Conservation (phyloP, 768 basidiomycete genomes). For the Boletus rubropictus region DNA sequence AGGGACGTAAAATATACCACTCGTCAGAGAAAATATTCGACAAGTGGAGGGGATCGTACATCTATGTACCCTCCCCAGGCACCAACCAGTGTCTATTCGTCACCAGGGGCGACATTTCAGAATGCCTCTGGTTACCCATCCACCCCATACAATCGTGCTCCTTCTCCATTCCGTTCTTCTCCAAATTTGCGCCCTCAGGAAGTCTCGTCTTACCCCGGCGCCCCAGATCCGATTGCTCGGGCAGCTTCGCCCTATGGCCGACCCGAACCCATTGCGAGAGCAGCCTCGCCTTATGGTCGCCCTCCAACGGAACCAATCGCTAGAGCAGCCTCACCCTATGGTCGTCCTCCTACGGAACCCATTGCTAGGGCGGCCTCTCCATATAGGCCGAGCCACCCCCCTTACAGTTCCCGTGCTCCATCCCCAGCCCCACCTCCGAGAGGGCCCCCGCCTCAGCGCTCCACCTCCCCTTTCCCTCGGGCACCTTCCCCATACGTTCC, state of each 20-base stretch:
- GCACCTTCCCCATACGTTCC: constrained; percentile 28
- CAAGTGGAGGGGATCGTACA: constrained; percentile 32
- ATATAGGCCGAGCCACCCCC: constrained; percentile 21
- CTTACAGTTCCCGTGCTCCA: constrained; percentile 26
- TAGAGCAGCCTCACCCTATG: constrained; percentile 30
- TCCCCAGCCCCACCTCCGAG: constrained; percentile 28
- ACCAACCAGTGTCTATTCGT: constrained; percentile 15
- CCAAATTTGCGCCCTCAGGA: constrained; percentile 48
- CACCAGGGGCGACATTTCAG: constrained; percentile 27
- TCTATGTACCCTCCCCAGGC: constrained; percentile 16
- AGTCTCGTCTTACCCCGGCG: constrained; percentile 36
- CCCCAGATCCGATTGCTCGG: constrained; percentile 29
- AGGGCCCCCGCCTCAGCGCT: constrained; percentile 14
- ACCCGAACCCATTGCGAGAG: constrained; percentile 16
- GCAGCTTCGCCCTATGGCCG: constrained; percentile 35
- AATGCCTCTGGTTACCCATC: constrained; percentile 26
- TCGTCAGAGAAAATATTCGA: constrained; percentile 44
- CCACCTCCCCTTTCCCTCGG: constrained; percentile 29
- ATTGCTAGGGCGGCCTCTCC: constrained; percentile 37
- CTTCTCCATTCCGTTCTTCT: constrained; percentile 36
- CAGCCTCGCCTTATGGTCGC: constrained; percentile 30
- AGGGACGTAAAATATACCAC: constrained; percentile 27
- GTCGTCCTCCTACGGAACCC: constrained; percentile 34
- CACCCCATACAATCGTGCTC: constrained; percentile 29
- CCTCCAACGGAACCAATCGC: constrained; percentile 37